These are phyloP conservation scores for Ophiocordyceps unilateralis DNA, from an alignment of 2,329 filamentous ascomycete genomes.

Conservation along the genomic window DNA sequence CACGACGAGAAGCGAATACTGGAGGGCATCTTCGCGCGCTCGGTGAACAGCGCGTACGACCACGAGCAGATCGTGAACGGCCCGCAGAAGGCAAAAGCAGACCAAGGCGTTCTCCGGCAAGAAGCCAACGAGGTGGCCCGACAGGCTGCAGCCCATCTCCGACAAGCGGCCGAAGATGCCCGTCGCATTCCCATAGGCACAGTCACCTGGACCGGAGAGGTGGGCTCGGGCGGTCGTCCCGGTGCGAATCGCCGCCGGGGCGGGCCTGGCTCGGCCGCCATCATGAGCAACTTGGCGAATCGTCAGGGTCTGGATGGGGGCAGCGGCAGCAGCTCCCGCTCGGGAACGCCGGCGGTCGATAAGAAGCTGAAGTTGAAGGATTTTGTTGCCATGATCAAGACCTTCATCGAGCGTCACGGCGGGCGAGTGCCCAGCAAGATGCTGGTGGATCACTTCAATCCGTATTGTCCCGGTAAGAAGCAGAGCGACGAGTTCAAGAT, in stretches of 20 bases:
- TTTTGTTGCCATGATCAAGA: slow-evolving; percentile 55
- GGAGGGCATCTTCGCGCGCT: slow-evolving; percentile 73
- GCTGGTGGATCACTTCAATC: slow-evolving; percentile 79
- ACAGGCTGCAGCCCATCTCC: slow-evolving; percentile 59
- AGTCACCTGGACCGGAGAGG: slow-evolving; percentile 84
- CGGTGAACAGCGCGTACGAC: slow-evolving; percentile 80
- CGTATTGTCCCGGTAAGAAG: slow-evolving; percentile 46
- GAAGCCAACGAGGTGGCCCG: slow-evolving; percentile 70
- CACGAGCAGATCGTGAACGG: slow-evolving; percentile 83
- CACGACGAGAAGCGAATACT: slow-evolving; percentile 62
- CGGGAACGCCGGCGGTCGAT: slow-evolving; percentile 22
- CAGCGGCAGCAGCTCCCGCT: slow-evolving; percentile 26
- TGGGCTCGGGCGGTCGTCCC: slow-evolving; percentile 60
- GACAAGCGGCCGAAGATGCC: slow-evolving; percentile 55
- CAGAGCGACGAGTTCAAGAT: slow-evolving; percentile 67
- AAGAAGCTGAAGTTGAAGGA: slow-evolving; percentile 35
- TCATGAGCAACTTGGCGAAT: slow-evolving; percentile 39
- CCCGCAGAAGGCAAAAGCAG: slow-evolving; percentile 52
- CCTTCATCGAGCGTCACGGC: slow-evolving; percentile 62
- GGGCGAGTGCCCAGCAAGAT: slow-evolving; percentile 69
- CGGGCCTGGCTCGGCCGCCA: slow-evolving; percentile 33
- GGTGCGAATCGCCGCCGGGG: slow-evolving; percentile 33
- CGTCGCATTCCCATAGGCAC: slow-evolving; percentile 61
- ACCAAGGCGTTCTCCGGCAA: slow-evolving; percentile 60
- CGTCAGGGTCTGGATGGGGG: slow-evolving; percentile 33